Base-by-base conservation (phyloP, 345 rosid genomes). In the Schrenkiella parvula region DNA sequence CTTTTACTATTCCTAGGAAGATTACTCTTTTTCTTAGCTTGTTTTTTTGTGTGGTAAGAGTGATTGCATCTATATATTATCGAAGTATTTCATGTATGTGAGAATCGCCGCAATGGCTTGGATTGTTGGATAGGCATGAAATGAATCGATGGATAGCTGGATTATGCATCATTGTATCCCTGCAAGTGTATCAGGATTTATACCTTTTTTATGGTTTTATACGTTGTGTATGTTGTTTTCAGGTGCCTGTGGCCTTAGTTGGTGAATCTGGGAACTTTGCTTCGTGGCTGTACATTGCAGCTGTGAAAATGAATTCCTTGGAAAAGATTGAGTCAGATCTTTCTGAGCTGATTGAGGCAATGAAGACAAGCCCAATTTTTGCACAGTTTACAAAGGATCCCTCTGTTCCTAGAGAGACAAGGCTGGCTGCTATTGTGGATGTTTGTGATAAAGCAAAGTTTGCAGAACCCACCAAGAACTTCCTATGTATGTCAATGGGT, bases 221-320 rank as follows among this genome's bases (percentile, higher is more conserved):
- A 57, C 21, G 52, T 64, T 70, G 43, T 50, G 51, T 8, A 9
- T 34, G 37, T 73, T 43, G 46, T 18, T 75, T 51, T 73, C 84
- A 95, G 97, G 81, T 89, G 70, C 97, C 97, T 50, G 0, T 89
- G 6, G 84, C 81, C 52, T 77, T 91, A 66, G 89, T 66, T 63
- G 99, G 96, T 43, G 97, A 88, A 53, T 17, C 87, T 57, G 99
- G 97, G 11, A 95, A 89, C 82, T 95, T 89, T 85, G 96, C 99
- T 38, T 81, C 96, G 10, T 91, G 96, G 70, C 64, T 95, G 32
- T 95, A 81, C 82, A 12, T 87, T 18, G 87, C 89, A 43, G 87
- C 95, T 37, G 93, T 79, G 74, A 88, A 84, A 71, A 65, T 83
- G 18, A 91, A 88, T 72, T 60, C 76, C 26, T 63, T 95, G 78